Evolutionary conservation across 495 filamentous ascomycete species (phyloP), one percentile per base, ranked within the genome.

Genomic region (Ramalina peruviana): DNA sequence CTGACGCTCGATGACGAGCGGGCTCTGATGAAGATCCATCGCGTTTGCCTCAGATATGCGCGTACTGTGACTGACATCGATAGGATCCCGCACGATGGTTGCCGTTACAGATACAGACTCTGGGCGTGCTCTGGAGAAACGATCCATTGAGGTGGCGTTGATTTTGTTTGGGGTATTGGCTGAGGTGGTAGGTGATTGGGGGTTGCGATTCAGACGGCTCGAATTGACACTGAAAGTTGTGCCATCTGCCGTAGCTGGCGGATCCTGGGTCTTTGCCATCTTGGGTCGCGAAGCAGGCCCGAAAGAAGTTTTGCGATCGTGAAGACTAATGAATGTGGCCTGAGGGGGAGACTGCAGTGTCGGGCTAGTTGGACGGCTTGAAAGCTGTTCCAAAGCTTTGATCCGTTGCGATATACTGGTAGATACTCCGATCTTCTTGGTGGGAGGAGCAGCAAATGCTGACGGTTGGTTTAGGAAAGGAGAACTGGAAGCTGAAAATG

Each of bases 331-430:
- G 47, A 72, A 71, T 3, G 51, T 48, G 15, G 62, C 6, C 43
- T 59, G 25, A 38, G 58, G 0, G 63, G 46, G 33, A 42, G 45
- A 27, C 20, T 54, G 59, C 27, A 41, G 57, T 25, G 52, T 33
- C 13, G 67, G 62, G 40, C 64, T 59, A 17, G 57, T 67, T 27
- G 75, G 71, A 15, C 71, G 72, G 44, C 20, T 67, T 1, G 80
- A 81, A n/a, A 87, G 68, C 53, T 81, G 82, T 59, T 89, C 83
- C 40, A 95, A 70, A 13, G 87, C 86, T 59, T 92, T 86, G 59
- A 95, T 94, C 46, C 88, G 81, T 61, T 85, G 83, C 7, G 86
- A 89, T 57, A 95, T 94, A 37, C 86, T 86, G 23, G 83, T 85
- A 2, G 87, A 89, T 17, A 94, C 75, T 59, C 87, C 90, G 62